phyloP scores from a whole-genome alignment of 2,329 filamentous ascomycete genomes.

The Stylonectria norvegica region DNA sequence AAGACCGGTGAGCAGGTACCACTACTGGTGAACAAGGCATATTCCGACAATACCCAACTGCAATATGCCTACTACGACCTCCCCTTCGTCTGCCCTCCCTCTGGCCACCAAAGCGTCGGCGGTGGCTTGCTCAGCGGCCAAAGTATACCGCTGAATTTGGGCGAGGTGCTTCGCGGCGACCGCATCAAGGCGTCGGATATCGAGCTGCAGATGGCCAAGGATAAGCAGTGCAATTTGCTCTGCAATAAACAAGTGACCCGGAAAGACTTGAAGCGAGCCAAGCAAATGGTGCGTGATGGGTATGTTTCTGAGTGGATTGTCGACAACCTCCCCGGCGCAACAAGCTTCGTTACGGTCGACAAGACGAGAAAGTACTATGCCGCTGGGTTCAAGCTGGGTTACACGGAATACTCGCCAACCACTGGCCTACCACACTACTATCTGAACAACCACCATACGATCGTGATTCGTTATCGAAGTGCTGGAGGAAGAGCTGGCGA shows the following conservation, averaged over 20 bases:
- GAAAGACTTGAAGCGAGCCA: conserved; percentile 63
- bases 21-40: conserved; percentile 88
- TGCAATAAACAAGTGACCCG: conserved; percentile 66
- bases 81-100: conserved; percentile 80
- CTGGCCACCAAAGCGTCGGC: conserved; percentile 61
- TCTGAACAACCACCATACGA: conserved; percentile 84
- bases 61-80: conserved; percentile 89
- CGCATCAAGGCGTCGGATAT: conserved; percentile 83
- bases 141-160: conserved; percentile 77
- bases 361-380: conserved; percentile 85
- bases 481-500: conserved; percentile 67
- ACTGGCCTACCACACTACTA: conserved; percentile 64
- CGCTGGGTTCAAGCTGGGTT: conserved; percentile 84
- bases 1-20: conserved; percentile 72
- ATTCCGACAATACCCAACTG: conserved; percentile 84
- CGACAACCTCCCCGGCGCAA: conserved; percentile 85
- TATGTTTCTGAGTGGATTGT: conserved; percentile 94
- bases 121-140: conserved; percentile 70
- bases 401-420: conserved; percentile 60
- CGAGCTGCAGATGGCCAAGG: conserved; percentile 72
- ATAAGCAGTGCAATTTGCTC: conserved; percentile 68
- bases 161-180: conserved; percentile 83
- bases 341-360: conserved; percentile 82
- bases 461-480: conserved; percentile 74
- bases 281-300: conserved; percentile 69